These are phyloP conservation scores for Aspergillus diversus DNA, from an alignment of 495 filamentous ascomycete genomes.

Conservation along the genomic window DNA sequence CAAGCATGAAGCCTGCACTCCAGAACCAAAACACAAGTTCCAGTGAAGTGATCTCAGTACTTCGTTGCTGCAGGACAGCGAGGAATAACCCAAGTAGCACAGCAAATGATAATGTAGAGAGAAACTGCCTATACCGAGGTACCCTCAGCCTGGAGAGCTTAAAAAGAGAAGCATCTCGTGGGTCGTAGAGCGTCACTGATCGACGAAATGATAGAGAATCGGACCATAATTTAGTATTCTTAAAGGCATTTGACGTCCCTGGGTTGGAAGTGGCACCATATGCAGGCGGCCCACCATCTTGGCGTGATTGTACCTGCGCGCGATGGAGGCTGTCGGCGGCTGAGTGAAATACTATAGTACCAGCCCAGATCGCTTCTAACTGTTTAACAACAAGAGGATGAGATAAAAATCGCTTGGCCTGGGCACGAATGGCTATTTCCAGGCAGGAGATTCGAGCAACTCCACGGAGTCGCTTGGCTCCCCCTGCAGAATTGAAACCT, in stretches of 20 bases:
- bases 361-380: conserved; percentile 93
- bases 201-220: conserved; percentile 51
- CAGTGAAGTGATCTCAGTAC: conserved; percentile 73
- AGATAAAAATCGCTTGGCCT: conserved; percentile 86
- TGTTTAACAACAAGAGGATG: conserved; percentile 91
- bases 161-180: conserved; percentile 83
- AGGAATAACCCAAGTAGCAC: conserved; percentile 82
- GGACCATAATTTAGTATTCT: conserved; percentile 8
- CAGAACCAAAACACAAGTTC: conserved; percentile 95
- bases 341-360: conserved; percentile 89
- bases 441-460: conserved; percentile 83
- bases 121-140: conserved; percentile 84
- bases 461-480: conserved; percentile 44
- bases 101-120: conserved; percentile 83
- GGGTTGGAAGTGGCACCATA: conserved; percentile 13
- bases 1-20: conserved; percentile 97
- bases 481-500: conserved; percentile 37
- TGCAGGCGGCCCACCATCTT: conserved; percentile 27
- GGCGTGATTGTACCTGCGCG: conserved; percentile 28
- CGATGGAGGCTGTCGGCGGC: conserved; percentile 81
- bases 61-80: conserved; percentile 70
- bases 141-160: conserved; percentile 89
- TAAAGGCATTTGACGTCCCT: background rate
- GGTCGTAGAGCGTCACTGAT: conserved; percentile 87
- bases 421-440: conserved; percentile 86